Conservation (phyloP, 192 early-diverging fungal species). For the Backusella westeae region DNA sequence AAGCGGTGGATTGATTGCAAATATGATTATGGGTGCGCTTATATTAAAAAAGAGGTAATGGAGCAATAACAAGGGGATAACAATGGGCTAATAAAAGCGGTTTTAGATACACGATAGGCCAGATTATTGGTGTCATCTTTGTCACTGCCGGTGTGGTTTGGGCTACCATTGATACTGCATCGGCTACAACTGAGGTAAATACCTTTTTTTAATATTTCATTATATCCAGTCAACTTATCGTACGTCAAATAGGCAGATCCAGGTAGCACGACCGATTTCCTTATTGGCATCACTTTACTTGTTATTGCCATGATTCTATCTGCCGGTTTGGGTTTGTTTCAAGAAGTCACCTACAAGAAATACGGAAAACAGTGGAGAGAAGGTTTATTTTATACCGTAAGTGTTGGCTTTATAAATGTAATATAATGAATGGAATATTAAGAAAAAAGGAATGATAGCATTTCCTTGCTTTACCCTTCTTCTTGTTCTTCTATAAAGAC, state of each 20-base stretch:
- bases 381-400: conserved; percentile 82
- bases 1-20: conserved; percentile 77
- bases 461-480: conserved; percentile 75
- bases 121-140: conserved; percentile 66
- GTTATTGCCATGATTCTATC: conserved; percentile 73
- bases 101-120: conserved; percentile 41
- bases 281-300: conserved; percentile 64
- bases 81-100: not conserved
- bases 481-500: conserved; percentile 70
- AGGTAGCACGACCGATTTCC: conserved; percentile 16
- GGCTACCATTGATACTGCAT: conserved; percentile 53
- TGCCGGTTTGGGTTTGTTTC: conserved; percentile 77
- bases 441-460: conserved; percentile 47
- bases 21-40: conserved; percentile 74
- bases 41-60: conserved; percentile 60
- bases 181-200: not conserved
- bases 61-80: not conserved
- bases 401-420: not conserved
- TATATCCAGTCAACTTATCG: not conserved
- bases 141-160: conserved; percentile 76
- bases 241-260: not conserved
- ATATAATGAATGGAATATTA: not conserved
- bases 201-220: not conserved
- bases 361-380: conserved; percentile 87
- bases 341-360: conserved; percentile 74